Evolutionary conservation across 257 asterid genomes (phyloP).

Genomic region (Solanum pimpinellifolium): DNA sequence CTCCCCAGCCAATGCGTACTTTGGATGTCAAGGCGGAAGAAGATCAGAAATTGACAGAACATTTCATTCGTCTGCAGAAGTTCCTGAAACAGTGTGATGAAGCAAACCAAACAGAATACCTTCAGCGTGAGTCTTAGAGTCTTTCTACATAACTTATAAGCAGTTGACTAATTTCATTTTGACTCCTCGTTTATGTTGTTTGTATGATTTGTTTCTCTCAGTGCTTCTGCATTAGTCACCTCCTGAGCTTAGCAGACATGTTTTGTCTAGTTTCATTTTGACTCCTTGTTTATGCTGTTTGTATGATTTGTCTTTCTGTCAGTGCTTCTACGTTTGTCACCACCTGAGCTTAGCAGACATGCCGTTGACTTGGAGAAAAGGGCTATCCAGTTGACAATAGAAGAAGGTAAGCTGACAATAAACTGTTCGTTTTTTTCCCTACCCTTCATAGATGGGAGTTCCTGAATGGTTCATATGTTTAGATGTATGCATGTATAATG

Average conservation of each 20-base stretch:
- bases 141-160: neutral
- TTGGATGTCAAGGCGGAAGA: conserved; percentile 33
- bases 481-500: neutral
- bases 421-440: neutral
- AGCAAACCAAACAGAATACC: conserved; percentile 36
- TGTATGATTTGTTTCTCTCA: conserved; percentile 22
- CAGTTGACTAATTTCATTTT: neutral
- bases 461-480: neutral
- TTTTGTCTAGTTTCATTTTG: neutral
- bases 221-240: conserved; percentile 56
- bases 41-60: conserved; percentile 50
- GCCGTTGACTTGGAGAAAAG: conserved; percentile 75
- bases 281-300: neutral
- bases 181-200: neutral
- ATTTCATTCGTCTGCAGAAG: conserved; percentile 55
- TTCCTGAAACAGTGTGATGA: conserved; percentile 74
- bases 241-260: conserved; percentile 56
- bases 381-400: conserved; percentile 50
- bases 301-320: conserved; percentile 19
- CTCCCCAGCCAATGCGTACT: conserved; percentile 30
- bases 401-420: conserved; percentile 46
- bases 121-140: conserved; percentile 47
- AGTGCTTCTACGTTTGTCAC: conserved; percentile 57
- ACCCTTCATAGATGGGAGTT: neutral
- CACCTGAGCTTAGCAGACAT: conserved; percentile 65